Base-by-base conservation (phyloP, 2,329 filamentous ascomycete genomes). In the Colletotrichum coccodes region DNA sequence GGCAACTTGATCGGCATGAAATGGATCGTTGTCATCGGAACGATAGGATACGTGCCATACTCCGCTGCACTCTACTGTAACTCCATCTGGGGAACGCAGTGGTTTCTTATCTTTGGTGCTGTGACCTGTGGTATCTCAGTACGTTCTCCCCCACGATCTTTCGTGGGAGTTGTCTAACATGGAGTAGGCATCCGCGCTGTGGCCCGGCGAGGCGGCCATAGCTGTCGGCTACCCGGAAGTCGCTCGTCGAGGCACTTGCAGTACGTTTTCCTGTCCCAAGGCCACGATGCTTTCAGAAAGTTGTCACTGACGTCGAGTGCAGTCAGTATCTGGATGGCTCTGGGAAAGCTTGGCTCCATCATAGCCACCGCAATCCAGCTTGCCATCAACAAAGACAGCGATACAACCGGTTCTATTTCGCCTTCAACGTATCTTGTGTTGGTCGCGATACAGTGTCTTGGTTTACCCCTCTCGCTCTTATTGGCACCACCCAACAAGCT, bases 291-390 rank as follows among this genome's bases (percentile, higher is more conserved):
- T 7, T n/a, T 54, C 2, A 7, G 54, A 3, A 6, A 21, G 4
- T 44, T 28, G 34, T 46, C 26, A 30, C 50, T 36, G 21, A 57
- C 3, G 0, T 11, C 1, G 23, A 0, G 23, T 23, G 1, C 2
- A 66, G 63, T 61, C 1, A 84, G 83, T 4, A 86, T 87, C 34
- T 87, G 85, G 85, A 81, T 87, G 8, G 82, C 84, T 3, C 80
- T 87, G 4, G 81, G 84, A 6, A 84, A 87, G 63, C 79, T 86
- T 6, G 85, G 85, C 2, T 85, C 86, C 59, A 79, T 87, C 30
- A 84, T 87, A 49, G 85, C 85, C 3, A 80, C 83, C 2, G 82
- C 85, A 0, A 85, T 87, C 34, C 83, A 85, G 28, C 79, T 87
- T 0, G 83, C 80, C 0, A 78, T 87, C 14, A 87, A 87, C 56